Conservation (phyloP, 2,329 filamentous ascomycete genomes). For the Monilinia laxa region DNA sequence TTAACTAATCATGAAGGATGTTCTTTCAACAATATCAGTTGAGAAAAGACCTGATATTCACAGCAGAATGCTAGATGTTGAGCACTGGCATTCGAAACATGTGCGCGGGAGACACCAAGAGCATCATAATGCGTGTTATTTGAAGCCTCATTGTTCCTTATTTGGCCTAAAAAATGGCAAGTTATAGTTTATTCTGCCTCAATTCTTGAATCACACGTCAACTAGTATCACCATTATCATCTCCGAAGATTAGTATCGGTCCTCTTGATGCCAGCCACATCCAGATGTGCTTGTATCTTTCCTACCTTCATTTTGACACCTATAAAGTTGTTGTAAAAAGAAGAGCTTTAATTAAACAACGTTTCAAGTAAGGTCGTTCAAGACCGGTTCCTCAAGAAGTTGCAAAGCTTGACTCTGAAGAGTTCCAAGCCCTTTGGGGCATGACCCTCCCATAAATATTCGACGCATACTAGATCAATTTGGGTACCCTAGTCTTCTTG, state of each 20-base stretch:
- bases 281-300: constrained; percentile 10
- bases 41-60: constrained; percentile 22
- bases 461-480: constrained; percentile 26
- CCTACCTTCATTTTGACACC: constrained; percentile 9
- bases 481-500: constrained; percentile 25
- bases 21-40: constrained; percentile 17
- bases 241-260: not conserved
- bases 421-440: constrained; percentile 24
- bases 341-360: not conserved
- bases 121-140: constrained; percentile 25
- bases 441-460: constrained; percentile 26
- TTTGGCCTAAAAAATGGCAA: constrained; percentile 14
- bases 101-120: constrained; percentile 23
- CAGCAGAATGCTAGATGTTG: constrained; percentile 15
- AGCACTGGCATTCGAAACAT: constrained; percentile 26
- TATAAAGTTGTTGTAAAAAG: not conserved
- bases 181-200: not conserved
- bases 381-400: constrained; percentile 22
- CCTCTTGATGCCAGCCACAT: not conserved
- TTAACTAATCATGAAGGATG: not conserved
- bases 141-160: constrained; percentile 23
- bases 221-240: not conserved
- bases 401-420: constrained; percentile 23
- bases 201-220: not conserved
- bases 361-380: constrained; percentile 6